These are phyloP conservation scores for Aureobasidium mangrovei DNA, from an alignment of 2,329 filamentous ascomycete genomes.

Conservation along the genomic window DNA sequence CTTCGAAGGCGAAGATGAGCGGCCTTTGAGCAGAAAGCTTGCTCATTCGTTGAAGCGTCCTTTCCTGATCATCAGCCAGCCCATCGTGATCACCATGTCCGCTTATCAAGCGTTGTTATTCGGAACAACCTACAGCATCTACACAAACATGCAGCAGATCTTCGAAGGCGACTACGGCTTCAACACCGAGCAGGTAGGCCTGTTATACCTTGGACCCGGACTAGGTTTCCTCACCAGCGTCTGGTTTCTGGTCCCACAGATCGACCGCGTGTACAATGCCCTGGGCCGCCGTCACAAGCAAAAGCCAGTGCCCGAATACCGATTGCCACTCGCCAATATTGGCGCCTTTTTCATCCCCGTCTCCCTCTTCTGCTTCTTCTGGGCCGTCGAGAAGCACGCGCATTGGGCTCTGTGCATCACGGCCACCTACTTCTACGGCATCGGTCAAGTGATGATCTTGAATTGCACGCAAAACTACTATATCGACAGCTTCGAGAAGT, in stretches of 20 bases:
- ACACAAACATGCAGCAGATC: constrained; percentile 42
- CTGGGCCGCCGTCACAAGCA: constrained; percentile 34
- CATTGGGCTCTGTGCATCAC: constrained; percentile 36
- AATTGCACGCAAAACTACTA: constrained; percentile 49
- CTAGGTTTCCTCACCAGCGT: constrained; percentile 37
- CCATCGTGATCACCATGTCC: constrained; percentile 39
- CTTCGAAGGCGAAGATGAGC: constrained; percentile 35
- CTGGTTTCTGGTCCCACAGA: constrained; percentile 39
- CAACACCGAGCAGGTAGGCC: constrained; percentile 37
- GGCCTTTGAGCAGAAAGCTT: constrained; percentile 31
- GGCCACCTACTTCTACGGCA: constrained; percentile 41
- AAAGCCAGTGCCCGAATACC: constrained; percentile 35
- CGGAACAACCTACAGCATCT: constrained; percentile 40
- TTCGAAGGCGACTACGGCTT: constrained; percentile 37
- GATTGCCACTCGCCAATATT: constrained; percentile 39
- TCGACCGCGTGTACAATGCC: constrained; percentile 40
- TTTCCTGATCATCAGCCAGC: constrained; percentile 36
- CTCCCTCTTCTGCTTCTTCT: constrained; percentile 37
- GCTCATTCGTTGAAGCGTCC: constrained; percentile 32
- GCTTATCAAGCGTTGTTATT: constrained; percentile 40
- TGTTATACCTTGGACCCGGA: constrained; percentile 38
- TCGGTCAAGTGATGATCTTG: constrained; percentile 46
- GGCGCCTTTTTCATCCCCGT: constrained; percentile 36
- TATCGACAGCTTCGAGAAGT: constrained; percentile 44
- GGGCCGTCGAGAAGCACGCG: constrained; percentile 34